Evolutionary conservation across 306 rosid genomes (phyloP).

Genomic region (Dryas alaskensis): DNA sequence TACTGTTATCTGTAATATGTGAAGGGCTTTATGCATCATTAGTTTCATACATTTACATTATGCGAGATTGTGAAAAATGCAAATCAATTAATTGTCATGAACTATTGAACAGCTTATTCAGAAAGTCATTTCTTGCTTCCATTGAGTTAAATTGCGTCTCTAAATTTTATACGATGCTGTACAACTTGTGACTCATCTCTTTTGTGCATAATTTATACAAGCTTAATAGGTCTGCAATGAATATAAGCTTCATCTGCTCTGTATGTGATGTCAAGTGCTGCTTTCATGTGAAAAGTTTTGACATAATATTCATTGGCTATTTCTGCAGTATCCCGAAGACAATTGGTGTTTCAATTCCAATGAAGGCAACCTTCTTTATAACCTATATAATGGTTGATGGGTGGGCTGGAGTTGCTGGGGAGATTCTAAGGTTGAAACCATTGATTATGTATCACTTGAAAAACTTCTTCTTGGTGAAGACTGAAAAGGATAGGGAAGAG

Average conservation of each 20-base stretch:
- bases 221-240: background rate
- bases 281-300: background rate
- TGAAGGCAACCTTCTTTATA: conserved; percentile 98
- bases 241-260: background rate
- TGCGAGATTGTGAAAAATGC: too few relatives aligned
- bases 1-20: background rate
- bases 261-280: background rate
- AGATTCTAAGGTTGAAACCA: conserved; percentile 88
- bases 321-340: conserved; percentile 81
- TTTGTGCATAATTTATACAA: background rate
- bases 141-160: too few relatives aligned
- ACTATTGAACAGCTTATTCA: background rate
- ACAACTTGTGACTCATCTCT: background rate
- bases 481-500: conserved; percentile 93
- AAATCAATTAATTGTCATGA: background rate
- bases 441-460: conserved; percentile 75
- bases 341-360: conserved; percentile 91
- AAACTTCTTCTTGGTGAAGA: conserved; percentile 76
- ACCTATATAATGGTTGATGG: conserved; percentile 98
- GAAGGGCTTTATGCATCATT: background rate
- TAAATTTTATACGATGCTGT: too few relatives aligned
- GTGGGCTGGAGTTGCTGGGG: conserved; percentile 99
- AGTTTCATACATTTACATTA: background rate
- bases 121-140: background rate
- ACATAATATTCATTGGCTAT: conserved; percentile 8